A percentile compares a stretch with the other conserved stretches of the same genome.
phyloP scores from a whole-genome alignment of 2,329 filamentous ascomycete species.

The Paradendryphiella salina region DNA sequence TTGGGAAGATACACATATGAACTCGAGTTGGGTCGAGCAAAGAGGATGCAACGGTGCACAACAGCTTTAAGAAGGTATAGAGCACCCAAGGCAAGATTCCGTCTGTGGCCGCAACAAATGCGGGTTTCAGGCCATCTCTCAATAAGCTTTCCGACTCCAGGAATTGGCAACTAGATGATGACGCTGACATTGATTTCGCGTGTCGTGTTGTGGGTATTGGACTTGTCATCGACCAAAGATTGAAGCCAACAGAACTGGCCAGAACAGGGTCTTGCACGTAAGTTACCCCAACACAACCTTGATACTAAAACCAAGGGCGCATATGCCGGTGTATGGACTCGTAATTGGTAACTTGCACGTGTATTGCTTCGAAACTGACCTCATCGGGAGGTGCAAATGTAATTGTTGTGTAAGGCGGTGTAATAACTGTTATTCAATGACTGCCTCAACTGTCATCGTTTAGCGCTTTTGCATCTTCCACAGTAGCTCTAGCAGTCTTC shows the following conservation, averaged over 20 bases:
- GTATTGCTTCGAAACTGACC: background rate
- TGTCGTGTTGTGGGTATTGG: background rate
- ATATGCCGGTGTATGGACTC: background rate
- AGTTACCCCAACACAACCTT: background rate
- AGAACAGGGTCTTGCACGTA: background rate
- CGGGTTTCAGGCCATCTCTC: background rate
- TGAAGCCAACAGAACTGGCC: background rate
- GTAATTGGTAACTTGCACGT: background rate
- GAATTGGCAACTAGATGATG: background rate
- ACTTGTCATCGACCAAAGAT: background rate
- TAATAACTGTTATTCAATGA: background rate
- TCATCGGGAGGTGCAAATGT: background rate
- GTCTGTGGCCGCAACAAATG: background rate
- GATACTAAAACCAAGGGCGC: background rate
- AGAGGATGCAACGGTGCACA: background rate
- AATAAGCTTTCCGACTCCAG: background rate
- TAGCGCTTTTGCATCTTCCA: conserved; percentile 66
- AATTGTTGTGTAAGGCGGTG: background rate
- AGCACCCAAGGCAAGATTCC: too few relatives aligned
- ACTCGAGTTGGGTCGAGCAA: background rate
- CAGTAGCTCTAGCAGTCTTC: conserved; percentile 78
- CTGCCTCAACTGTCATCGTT: conserved; percentile 35
- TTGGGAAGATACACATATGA: background rate
- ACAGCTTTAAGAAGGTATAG: background rate
- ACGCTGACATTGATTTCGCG: background rate